phyloP scores from a whole-genome alignment of 331 rosid genomes.

The Erythrophleum ivorense region DNA sequence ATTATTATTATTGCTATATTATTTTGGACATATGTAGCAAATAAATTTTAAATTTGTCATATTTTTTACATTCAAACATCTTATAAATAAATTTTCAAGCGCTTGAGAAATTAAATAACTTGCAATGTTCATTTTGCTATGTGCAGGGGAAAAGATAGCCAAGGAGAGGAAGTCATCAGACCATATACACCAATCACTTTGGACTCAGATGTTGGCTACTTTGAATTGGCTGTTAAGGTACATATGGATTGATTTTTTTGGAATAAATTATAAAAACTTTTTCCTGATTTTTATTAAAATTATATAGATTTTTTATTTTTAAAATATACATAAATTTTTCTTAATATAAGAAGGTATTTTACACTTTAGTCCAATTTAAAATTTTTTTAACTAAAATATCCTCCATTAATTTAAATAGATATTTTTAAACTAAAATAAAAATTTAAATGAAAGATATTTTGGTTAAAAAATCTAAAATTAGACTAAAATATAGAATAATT shows the following conservation, averaged over 20 bases:
- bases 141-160: constrained; percentile 68
- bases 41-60: background rate
- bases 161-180: constrained; percentile 63
- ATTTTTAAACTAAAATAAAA: too few species aligned
- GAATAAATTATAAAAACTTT: background rate
- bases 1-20: too few species aligned
- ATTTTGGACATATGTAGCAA: too few species aligned
- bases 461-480: too few species aligned
- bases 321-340: too few species aligned
- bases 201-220: constrained; percentile 75
- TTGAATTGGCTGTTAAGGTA: constrained; percentile 81
- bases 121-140: background rate
- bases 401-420: too few species aligned
- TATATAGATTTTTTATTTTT: too few species aligned
- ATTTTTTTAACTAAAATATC: too few species aligned
- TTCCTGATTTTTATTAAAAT: background rate
- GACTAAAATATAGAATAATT: background rate
- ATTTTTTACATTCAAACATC: background rate
- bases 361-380: too few species aligned
- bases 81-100: background rate
- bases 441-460: too few species aligned
- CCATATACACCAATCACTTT: constrained; percentile 86
- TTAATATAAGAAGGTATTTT: too few species aligned
- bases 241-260: background rate
- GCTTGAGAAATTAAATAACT: background rate